A percentile compares a stretch with the other conserved stretches of the same genome.
These are phyloP conservation scores for Oryza officinalis DNA, from an alignment of 176 grass and related monocot genomes.

Conservation along the genomic window DNA sequence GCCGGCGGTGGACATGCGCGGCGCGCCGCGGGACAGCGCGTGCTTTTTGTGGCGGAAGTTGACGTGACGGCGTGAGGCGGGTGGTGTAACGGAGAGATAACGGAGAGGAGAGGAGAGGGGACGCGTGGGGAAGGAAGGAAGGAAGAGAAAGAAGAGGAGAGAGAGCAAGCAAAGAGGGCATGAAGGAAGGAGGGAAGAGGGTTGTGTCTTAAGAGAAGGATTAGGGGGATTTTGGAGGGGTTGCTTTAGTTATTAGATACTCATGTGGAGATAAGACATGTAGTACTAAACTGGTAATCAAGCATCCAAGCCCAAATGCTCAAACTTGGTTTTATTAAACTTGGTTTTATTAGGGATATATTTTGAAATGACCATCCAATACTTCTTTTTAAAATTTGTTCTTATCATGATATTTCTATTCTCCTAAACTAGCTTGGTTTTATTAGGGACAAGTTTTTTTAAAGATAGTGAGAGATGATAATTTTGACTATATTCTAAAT, in stretches of 20 bases:
- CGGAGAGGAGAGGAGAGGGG: neutral
- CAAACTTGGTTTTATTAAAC: neutral
- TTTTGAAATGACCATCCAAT: neutral
- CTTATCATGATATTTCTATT: neutral
- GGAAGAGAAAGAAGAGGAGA: neutral
- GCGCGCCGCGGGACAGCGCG: neutral
- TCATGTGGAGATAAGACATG: neutral
- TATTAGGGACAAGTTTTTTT: too few species aligned
- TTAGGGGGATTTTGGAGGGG: conserved; percentile 16
- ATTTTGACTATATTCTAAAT: too few species aligned
- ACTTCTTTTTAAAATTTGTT: too few species aligned
- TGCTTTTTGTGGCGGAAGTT: conserved; percentile 43
- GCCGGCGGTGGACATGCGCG: conserved; percentile 75
- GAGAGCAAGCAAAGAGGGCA: neutral
- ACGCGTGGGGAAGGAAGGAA: conserved; percentile 1
- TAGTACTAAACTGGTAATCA: neutral
- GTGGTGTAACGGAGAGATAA: conserved; percentile 48
- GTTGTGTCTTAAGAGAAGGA: conserved; percentile 16
- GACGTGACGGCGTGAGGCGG: conserved; percentile 58
- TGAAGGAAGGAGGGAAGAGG: neutral
- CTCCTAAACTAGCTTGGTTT: neutral
- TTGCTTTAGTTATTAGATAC: conserved; percentile 1
- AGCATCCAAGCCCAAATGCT: neutral
- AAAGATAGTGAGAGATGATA: too few species aligned
- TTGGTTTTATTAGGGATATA: neutral